phyloP scores from a whole-genome alignment of 106 monocot genomes.

The Platanthera zijinensis region DNA sequence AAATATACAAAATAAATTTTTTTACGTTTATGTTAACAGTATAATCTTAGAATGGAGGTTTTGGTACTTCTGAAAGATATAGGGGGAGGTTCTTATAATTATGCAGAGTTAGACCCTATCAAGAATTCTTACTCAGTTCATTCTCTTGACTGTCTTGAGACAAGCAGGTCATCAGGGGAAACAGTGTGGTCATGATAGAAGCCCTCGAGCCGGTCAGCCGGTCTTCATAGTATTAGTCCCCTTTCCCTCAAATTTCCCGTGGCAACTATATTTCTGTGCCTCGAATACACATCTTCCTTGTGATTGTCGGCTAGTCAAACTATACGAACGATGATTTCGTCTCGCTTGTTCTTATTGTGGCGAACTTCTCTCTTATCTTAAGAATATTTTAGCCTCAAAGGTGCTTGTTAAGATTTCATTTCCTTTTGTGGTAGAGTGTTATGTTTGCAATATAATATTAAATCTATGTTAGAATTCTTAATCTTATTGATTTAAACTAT shows the following conservation, averaged over 20 bases:
- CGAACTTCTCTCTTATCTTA: too few species aligned
- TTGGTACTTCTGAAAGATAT: not conserved
- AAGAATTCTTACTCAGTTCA: not conserved
- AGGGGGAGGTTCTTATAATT: not conserved
- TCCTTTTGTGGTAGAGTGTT: too few species aligned
- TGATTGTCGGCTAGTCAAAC: too few species aligned
- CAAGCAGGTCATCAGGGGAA: slow-evolving; percentile 44
- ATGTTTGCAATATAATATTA: too few species aligned
- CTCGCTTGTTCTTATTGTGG: too few species aligned
- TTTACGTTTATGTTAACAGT: not conserved
- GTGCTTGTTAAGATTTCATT: too few species aligned
- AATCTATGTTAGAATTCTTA: too few species aligned
- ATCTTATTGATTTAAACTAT: too few species aligned
- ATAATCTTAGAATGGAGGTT: not conserved
- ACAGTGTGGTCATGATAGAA: slow-evolving; percentile 67
- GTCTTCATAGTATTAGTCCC: not conserved
- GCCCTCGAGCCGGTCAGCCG: slow-evolving; percentile 39
- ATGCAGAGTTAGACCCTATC: not conserved
- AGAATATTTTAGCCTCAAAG: too few species aligned
- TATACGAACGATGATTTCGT: too few species aligned
- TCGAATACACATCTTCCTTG: too few species aligned
- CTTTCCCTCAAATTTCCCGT: not conserved
- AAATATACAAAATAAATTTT: not conserved
- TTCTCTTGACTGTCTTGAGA: not conserved
- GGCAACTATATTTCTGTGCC: too few species aligned